Evolutionary conservation across 2,329 filamentous ascomycete genomes (phyloP).

Genomic region (Tolypocladium paradoxum): DNA sequence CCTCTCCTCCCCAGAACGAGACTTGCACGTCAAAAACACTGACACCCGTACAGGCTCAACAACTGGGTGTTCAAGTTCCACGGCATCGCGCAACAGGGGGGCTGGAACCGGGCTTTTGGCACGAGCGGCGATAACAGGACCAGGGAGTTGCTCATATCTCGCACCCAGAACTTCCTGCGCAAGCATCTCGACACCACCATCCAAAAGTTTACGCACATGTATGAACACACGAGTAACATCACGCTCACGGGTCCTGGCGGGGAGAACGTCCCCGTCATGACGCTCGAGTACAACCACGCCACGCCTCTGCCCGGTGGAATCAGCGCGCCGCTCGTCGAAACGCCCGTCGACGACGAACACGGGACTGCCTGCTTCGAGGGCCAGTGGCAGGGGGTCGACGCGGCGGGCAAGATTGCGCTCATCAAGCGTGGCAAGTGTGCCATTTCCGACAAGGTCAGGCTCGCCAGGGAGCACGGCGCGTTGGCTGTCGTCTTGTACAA

Average conservation of each 20-base stretch:
- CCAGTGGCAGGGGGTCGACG: conserved; percentile 30
- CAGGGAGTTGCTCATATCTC: conserved; percentile 42
- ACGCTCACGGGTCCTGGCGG: conserved; percentile 33
- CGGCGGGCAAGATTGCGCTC: conserved; percentile 29
- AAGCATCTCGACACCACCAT: conserved; percentile 31
- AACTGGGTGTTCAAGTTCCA: no score
- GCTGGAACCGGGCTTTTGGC: conserved; percentile 28
- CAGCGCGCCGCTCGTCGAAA: conserved; percentile 21
- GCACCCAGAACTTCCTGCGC: conserved; percentile 25
- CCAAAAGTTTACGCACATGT: conserved; percentile 36
- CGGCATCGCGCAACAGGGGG: no score
- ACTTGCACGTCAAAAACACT: no score
- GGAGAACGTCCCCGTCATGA: conserved; percentile 29
- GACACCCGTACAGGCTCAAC: no score
- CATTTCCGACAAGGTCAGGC: conserved; percentile 29
- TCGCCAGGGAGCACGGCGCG: conserved; percentile 29
- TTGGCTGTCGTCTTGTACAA: conserved; percentile 47
- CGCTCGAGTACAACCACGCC: conserved; percentile 34
- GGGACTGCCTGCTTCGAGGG: conserved; percentile 27
- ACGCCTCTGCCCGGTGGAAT: conserved; percentile 27
- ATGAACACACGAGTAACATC: conserved; percentile 30
- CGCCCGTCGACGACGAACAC: conserved; percentile 23
- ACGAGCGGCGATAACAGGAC: conserved; percentile 47
- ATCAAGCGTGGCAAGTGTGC: conserved; percentile 32
- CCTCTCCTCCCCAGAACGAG: no score